A percentile compares a stretch with the other conserved stretches of the same genome.
Evolutionary conservation across 139 green algal species (phyloP).

Genomic region (Coelastrella sp.): DNA sequence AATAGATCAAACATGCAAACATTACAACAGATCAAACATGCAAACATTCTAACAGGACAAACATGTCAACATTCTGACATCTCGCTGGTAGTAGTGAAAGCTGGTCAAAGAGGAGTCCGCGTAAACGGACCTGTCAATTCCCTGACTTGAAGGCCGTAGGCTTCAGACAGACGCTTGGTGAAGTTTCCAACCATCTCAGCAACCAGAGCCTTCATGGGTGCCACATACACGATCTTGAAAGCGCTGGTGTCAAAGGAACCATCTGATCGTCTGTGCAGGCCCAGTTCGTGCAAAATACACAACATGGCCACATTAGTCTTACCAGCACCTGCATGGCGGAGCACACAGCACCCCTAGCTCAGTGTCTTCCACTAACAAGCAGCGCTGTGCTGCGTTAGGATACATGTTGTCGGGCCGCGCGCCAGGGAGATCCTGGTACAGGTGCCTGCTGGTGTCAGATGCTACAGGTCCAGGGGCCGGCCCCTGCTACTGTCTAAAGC

Average conservation of each 20-base stretch:
- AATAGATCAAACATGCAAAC: too few relatives aligned
- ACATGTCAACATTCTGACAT: neutral
- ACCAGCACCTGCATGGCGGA: slow-evolving; percentile 84
- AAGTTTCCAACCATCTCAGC: slow-evolving; percentile 99
- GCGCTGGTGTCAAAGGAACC: slow-evolving; percentile 79
- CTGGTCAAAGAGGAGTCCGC: too few relatives aligned
- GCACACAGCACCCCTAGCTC: neutral
- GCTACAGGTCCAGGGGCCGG: too few relatives aligned
- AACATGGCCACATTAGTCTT: slow-evolving; percentile 99
- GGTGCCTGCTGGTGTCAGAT: too few relatives aligned
- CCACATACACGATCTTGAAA: slow-evolving; percentile 99
- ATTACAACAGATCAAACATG: too few relatives aligned
- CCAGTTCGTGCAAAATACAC: slow-evolving; percentile 92
- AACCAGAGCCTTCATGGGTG: slow-evolving; percentile 98
- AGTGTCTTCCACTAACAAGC: neutral
- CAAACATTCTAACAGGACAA: neutral
- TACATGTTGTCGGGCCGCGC: too few relatives aligned
- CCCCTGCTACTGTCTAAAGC: too few relatives aligned
- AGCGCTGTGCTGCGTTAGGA: neutral
- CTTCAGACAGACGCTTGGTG: slow-evolving; percentile 70
- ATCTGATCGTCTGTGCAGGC: slow-evolving; percentile 83
- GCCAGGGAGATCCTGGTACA: too few relatives aligned
- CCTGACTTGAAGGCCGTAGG: slow-evolving; percentile 78
- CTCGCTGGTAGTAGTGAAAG: neutral
- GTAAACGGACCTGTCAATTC: slow-evolving; percentile 83